Percentiles rank a stretch among this genome's conserved stretches.
Conservation (phyloP, 2,329 filamentous ascomycete genomes). For the Aspergillus aculeatinus region DNA sequence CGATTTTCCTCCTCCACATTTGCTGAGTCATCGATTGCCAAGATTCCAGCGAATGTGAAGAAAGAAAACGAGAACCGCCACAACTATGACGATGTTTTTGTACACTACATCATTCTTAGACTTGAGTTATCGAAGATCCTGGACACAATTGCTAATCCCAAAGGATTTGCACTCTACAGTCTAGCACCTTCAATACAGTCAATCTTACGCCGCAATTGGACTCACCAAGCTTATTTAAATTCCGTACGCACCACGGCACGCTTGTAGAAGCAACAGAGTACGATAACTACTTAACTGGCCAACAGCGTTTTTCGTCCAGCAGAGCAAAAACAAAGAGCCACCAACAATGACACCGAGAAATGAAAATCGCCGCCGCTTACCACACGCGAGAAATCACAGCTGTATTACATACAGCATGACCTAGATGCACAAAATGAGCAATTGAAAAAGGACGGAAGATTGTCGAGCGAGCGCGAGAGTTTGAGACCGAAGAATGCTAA, state of each 20-base stretch:
- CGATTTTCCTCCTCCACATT: conserved; percentile 26
- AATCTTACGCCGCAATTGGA: neutral
- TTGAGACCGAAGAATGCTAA: neutral
- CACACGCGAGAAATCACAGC: neutral
- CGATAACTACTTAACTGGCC: neutral
- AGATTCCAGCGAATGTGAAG: conserved; percentile 1
- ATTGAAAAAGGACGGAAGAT: neutral
- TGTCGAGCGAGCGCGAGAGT: neutral
- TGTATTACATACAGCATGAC: neutral
- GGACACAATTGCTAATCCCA: too few relatives aligned
- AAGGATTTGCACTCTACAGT: neutral
- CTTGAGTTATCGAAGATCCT: too few relatives aligned
- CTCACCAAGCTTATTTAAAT: neutral
- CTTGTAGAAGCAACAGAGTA: neutral
- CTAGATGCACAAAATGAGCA: neutral
- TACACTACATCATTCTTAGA: neutral
- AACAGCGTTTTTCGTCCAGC: neutral
- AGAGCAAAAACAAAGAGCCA: neutral
- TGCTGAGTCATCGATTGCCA: conserved; percentile 23
- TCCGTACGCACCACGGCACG: neutral
- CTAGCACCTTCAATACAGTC: neutral
- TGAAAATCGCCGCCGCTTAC: neutral
- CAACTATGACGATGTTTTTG: neutral
- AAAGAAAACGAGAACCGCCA: neutral
- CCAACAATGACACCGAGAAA: neutral